These are phyloP conservation scores for Hericium rajendrae DNA, from an alignment of 768 basidiomycete genomes.

Conservation along the genomic window DNA sequence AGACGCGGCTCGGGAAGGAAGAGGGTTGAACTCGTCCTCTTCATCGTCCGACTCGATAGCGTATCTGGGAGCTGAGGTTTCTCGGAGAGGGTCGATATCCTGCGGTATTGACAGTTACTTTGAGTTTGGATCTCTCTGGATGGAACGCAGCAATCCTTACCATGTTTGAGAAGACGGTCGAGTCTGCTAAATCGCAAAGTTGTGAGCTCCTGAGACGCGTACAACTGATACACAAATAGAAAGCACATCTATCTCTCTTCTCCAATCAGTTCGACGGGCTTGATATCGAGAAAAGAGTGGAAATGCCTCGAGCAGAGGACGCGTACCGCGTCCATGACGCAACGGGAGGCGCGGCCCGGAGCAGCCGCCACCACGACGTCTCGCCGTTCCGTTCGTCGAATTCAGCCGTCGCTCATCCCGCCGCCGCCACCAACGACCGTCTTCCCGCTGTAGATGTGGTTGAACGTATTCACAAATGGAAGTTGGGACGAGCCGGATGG, in stretches of 20 bases:
- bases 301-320: too few species aligned
- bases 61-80: conserved; percentile 18
- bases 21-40: conserved; percentile 19
- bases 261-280: too few species aligned
- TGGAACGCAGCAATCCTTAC: too few species aligned
- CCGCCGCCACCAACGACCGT: background rate
- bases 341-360: background rate
- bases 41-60: conserved; percentile 20
- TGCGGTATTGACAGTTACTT: background rate
- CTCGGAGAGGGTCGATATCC: conserved; percentile 14
- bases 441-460: background rate
- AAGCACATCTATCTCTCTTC: background rate
- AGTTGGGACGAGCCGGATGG: conserved; percentile 27
- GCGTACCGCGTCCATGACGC: background rate
- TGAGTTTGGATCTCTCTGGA: background rate
- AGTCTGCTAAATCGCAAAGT: too few species aligned
- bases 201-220: too few species aligned
- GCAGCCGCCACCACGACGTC: background rate
- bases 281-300: too few species aligned
- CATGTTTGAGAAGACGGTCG: too few species aligned
- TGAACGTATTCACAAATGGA: conserved; percentile 16
- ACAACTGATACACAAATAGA: too few species aligned
- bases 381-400: background rate
- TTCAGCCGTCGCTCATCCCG: background rate
- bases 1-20: background rate